Conservation (phyloP, 148 eudicot genomes). For the Fagopyrum tataricum region DNA sequence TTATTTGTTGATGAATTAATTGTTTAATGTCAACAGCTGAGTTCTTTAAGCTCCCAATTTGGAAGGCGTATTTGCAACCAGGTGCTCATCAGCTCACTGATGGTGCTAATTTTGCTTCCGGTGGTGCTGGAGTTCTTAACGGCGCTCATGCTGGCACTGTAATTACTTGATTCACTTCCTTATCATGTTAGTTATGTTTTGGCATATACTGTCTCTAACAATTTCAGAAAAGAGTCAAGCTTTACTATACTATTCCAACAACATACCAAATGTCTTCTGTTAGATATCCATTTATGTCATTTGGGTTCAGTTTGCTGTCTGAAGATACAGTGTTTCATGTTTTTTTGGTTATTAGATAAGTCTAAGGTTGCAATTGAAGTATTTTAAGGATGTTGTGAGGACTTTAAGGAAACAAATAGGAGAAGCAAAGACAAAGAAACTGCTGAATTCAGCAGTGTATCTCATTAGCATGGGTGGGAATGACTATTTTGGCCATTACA, state of each 20-base stretch:
- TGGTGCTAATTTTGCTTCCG: constrained; percentile 23
- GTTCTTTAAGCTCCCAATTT: constrained; percentile 16
- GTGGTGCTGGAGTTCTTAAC: constrained; percentile 21
- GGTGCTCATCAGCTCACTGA: constrained; percentile 2
- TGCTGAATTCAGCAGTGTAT: constrained; percentile 16
- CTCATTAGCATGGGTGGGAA: constrained; percentile 25
- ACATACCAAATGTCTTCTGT: too few species aligned
- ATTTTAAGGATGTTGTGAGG: constrained; percentile 18
- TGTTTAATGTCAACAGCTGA: constrained; percentile 10
- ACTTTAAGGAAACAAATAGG: constrained; percentile 19
- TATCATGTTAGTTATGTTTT: neutral
- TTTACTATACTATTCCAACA: too few species aligned
- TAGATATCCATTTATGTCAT: too few species aligned
- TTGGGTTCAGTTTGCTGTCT: too few species aligned
- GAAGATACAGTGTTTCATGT: neutral
- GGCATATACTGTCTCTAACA: too few species aligned
- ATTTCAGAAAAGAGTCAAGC: too few species aligned
- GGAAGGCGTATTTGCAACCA: constrained; percentile 18
- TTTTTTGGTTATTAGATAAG: constrained; percentile 14
- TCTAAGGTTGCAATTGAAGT: constrained; percentile 17
- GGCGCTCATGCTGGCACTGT: constrained; percentile 20
- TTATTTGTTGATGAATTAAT: neutral
- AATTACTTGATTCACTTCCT: neutral
- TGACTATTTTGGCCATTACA: constrained; percentile 19
- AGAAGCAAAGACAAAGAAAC: constrained; percentile 8